phyloP scores from a whole-genome alignment of 495 filamentous ascomycete genomes.

The Daldinia loculata region DNA sequence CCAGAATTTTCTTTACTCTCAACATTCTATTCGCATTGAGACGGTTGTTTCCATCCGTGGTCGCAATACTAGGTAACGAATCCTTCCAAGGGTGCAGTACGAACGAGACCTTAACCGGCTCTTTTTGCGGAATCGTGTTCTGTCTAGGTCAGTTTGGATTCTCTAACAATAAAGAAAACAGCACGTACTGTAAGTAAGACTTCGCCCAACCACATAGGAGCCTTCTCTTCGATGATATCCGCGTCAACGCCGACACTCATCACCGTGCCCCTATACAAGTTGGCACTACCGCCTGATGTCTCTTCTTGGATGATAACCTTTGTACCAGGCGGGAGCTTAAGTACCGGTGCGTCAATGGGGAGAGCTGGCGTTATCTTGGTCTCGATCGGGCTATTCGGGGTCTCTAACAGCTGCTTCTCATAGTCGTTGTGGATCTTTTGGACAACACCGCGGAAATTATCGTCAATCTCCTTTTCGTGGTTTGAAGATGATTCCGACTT shows the following conservation, averaged over 20 bases:
- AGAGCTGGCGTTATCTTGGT: conserved; percentile 78
- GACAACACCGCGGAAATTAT: conserved; percentile 81
- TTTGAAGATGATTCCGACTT: conserved; percentile 70
- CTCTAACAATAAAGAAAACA: background rate
- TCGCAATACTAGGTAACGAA: conserved; percentile 72
- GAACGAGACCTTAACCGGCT: conserved; percentile 93
- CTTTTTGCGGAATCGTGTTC: conserved; percentile 86
- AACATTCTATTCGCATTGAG: conserved; percentile 98
- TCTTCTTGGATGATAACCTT: conserved; percentile 96
- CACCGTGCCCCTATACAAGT: conserved; percentile 90
- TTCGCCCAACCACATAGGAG: conserved; percentile 91
- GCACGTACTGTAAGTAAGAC: conserved; percentile 75
- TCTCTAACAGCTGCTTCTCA: conserved; percentile 68
- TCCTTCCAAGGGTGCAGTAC: conserved; percentile 86
- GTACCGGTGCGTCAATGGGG: conserved; percentile 82
- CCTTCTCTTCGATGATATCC: conserved; percentile 82
- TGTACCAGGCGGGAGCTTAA: conserved; percentile 80
- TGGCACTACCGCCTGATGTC: conserved; percentile 86
- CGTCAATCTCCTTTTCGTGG: conserved; percentile 84
- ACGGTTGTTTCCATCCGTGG: conserved; percentile 77
- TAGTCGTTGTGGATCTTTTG: conserved; percentile 82
- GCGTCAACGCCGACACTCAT: conserved; percentile 78
- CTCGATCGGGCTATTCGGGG: conserved; percentile 62
- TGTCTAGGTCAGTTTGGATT: conserved; percentile 49
- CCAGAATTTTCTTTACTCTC: conserved; percentile 91